Percentiles rank a stretch among this genome's conserved stretches.
phyloP scores from a whole-genome alignment of 805 yeast species.

The Ogataea paradorogensis region DNA sequence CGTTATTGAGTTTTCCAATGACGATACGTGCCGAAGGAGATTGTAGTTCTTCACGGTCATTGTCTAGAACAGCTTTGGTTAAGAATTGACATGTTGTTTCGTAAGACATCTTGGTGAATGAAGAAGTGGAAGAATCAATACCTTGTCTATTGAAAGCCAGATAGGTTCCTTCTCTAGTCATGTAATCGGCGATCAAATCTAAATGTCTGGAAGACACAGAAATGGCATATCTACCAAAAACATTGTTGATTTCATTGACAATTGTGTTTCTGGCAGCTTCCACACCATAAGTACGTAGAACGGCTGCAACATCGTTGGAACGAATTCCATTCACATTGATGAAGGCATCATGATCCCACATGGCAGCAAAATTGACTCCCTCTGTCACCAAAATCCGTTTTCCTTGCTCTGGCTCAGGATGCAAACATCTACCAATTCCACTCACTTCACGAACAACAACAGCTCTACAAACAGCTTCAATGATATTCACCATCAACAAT shows the following conservation, averaged over 20 bases:
- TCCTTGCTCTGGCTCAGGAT: conserved; percentile 68
- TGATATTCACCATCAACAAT: conserved; percentile 93
- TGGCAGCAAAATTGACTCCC: conserved; percentile 95
- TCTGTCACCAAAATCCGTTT: conserved; percentile 85
- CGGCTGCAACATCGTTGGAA: conserved; percentile 91
- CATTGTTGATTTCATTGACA: conserved; percentile 92
- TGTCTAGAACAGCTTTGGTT: conserved; percentile 92
- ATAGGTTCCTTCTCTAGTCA: conserved; percentile 98
- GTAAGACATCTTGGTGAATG: conserved; percentile 98
- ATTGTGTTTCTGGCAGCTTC: conserved; percentile 98
- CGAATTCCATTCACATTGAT: conserved; percentile 84
- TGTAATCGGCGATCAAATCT: conserved; percentile 96
- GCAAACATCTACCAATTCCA: conserved; percentile 87
- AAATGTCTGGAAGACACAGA: conserved; percentile 89
- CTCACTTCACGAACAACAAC: conserved; percentile 93
- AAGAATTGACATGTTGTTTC: conserved; percentile 98
- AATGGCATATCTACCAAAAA: conserved; percentile 94
- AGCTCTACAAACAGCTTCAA: conserved; percentile 85
- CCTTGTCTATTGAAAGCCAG: conserved; percentile 98
- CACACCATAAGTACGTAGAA: conserved; percentile 89
- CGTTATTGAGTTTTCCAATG: conserved; percentile 82
- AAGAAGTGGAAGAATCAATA: conserved; percentile 90
- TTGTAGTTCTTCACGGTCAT: conserved; percentile 82
- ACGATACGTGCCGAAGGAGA: conserved; percentile 94
- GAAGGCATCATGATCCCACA: conserved; percentile 97